Evolutionary conservation across 2,329 filamentous ascomycete species (phyloP), one percentile per base, ranked within the genome.

Genomic region (Ceratocystis colombiana): DNA sequence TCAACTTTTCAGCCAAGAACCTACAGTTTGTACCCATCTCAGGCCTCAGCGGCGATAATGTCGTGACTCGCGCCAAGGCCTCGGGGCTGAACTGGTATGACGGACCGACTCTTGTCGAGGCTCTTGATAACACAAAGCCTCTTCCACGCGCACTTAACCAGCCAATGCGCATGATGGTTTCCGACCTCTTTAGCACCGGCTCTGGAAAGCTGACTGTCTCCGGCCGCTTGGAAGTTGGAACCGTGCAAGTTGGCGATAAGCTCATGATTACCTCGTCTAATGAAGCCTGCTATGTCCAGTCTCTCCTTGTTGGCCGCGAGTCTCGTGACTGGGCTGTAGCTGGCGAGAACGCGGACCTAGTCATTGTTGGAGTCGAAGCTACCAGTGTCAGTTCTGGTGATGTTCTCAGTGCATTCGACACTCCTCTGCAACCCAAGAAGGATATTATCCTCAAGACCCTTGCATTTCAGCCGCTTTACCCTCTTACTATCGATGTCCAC

Each of bases 1-100:
- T 92, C 0, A 90, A 90, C 1, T 99, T 97, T 72, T 84, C 88
- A 66, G 73, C 82, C 4, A 92, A 90, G 74, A 89, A 94, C 69
- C 82, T 96, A 65, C 85, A 84, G 22, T 96, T 96, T 72, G 82
- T 99, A 3, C 94, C 94, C 0, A 90, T 94, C 67, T 96, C 92
- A 0, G 94, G 94, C 1, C 82, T 97, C 1, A 85, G 86, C 53
- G 94, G 94, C 48, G 90, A 93, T 71, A 97, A 99, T 72, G 86
- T 99, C 64, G 84, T 85, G 10, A 78, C 79, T 44, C 80, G 82
- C 67, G 75, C 77, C 41, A 59, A 41, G 17, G 20, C 45, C 10
- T 44, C 48, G 22, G 79, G 79, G 3, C 82, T 84, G 28, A 79
- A 82, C 1, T 99, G 95, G 95, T 96, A 96, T 72, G 81, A 76